Percentiles rank a stretch among this genome's conserved stretches.
phyloP scores from a whole-genome alignment of 805 yeast species.

The Wickerhamomyces strasburgensis region DNA sequence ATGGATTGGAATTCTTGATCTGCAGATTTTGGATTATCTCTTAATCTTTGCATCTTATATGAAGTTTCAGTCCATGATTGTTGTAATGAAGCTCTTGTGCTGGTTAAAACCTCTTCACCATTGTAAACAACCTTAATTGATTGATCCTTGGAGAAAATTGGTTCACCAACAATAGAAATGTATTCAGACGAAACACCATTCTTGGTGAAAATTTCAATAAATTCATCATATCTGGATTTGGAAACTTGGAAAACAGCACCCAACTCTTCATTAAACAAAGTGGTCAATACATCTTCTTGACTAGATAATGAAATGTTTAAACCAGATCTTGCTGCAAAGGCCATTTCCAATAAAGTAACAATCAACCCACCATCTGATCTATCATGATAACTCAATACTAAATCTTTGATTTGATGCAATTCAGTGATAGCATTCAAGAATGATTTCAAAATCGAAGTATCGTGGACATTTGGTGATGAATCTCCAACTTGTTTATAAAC shows the following conservation, averaged over 20 bases:
- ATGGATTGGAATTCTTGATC: constrained; percentile 78
- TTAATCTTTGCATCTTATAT: constrained; percentile 79
- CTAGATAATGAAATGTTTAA: constrained; percentile 46
- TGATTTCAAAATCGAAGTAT: constrained; percentile 54
- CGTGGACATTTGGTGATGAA: constrained; percentile 77
- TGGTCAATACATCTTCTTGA: constrained; percentile 39
- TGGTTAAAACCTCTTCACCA: constrained; percentile 41
- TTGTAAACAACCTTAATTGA: constrained; percentile 42
- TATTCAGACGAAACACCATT: constrained; percentile 53
- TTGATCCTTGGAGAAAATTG: constrained; percentile 53
- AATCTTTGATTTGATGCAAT: constrained; percentile 56
- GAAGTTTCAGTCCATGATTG: constrained; percentile 85
- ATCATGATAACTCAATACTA: constrained; percentile 88
- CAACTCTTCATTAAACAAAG: constrained; percentile 85
- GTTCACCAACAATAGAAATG: constrained; percentile 65
- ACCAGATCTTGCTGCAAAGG: constrained; percentile 92
- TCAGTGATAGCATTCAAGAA: constrained; percentile 64
- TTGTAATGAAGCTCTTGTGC: constrained; percentile 68
- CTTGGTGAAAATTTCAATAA: constrained; percentile 48
- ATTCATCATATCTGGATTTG: constrained; percentile 45
- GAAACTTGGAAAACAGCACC: constrained; percentile 93
- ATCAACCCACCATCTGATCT: constrained; percentile 95
- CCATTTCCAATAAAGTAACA: constrained; percentile 87
- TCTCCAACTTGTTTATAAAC: constrained; percentile 86
- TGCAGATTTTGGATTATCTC: constrained; percentile 92